These are phyloP conservation scores for Fusarium irregulare DNA, from an alignment of 2,329 filamentous ascomycete species.

Conservation along the genomic window DNA sequence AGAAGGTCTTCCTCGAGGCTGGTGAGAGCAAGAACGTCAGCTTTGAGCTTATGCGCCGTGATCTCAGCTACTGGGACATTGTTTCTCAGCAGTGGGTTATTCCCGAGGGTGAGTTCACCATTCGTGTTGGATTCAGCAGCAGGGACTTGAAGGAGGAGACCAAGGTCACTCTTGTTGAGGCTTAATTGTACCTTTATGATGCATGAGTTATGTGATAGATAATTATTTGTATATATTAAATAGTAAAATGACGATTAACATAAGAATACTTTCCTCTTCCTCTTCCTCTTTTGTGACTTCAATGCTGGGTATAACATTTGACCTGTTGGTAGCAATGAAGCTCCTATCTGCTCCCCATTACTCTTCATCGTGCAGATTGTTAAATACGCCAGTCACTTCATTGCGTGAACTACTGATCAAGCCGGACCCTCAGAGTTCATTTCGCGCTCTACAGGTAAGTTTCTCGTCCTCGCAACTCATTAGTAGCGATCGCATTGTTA, in stretches of 20 bases:
- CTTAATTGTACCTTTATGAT: conserved; percentile 33
- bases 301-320: too few species aligned
- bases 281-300: too few species aligned
- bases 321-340: too few species aligned
- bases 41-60: conserved; percentile 61
- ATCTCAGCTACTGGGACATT: conserved; percentile 62
- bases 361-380: too few species aligned
- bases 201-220: conserved; percentile 30
- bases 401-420: too few species aligned
- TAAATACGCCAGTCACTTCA: too few species aligned
- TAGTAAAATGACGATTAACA: too few species aligned
- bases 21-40: conserved; percentile 55
- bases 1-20: conserved; percentile 58
- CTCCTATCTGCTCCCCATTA: too few species aligned
- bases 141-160: conserved; percentile 41
- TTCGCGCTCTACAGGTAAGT: too few species aligned
- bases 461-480: too few species aligned
- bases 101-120: conserved; percentile 42
- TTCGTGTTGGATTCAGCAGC: conserved; percentile 47
- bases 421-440: too few species aligned
- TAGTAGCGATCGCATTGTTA: accelerated
- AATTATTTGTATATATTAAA: conserved; percentile 12
- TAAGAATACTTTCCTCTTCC: too few species aligned
- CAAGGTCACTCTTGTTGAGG: conserved; percentile 39
- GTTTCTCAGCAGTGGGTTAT: conserved; percentile 56